These are phyloP conservation scores for Zoysia japonica DNA, from an alignment of 176 grass and related monocot genomes.

Conservation along the genomic window DNA sequence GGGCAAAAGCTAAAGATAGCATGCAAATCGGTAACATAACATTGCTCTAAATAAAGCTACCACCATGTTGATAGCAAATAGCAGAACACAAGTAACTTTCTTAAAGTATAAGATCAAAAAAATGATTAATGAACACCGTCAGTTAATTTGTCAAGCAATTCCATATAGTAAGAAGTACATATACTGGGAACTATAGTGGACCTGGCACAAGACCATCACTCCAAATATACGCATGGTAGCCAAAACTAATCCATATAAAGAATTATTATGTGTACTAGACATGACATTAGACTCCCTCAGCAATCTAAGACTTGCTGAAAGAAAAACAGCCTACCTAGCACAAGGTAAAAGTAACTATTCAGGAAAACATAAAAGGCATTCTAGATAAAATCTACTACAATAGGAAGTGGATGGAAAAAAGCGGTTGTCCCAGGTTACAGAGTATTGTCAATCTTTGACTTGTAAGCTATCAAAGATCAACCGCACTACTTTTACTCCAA, in stretches of 20 bases:
- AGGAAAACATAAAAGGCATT: not conserved
- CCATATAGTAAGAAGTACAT: not conserved
- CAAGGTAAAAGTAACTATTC: not conserved
- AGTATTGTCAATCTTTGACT: not conserved
- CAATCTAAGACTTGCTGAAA: not conserved
- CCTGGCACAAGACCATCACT: no score
- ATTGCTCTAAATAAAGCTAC: no score
- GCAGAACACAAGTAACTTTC: not conserved
- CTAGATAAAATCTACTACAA: not conserved
- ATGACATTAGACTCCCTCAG: not conserved
- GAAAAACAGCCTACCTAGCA: not conserved
- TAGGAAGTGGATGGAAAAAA: not conserved
- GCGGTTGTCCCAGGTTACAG: not conserved
- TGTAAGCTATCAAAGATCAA: not conserved
- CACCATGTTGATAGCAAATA: slow-evolving; percentile 20
- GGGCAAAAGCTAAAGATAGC: not conserved
- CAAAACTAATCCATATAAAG: slow-evolving; percentile 10
- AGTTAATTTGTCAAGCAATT: not conserved
- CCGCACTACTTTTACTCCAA: not conserved
- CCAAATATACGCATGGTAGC: not conserved
- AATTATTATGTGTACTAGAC: not conserved
- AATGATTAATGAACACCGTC: not conserved
- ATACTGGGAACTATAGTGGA: no score
- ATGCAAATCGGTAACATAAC: not conserved
- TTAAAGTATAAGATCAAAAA: not conserved